These are phyloP conservation scores for Otatea glauca DNA, from an alignment of 176 grass and related monocot genomes.

Conservation along the genomic window DNA sequence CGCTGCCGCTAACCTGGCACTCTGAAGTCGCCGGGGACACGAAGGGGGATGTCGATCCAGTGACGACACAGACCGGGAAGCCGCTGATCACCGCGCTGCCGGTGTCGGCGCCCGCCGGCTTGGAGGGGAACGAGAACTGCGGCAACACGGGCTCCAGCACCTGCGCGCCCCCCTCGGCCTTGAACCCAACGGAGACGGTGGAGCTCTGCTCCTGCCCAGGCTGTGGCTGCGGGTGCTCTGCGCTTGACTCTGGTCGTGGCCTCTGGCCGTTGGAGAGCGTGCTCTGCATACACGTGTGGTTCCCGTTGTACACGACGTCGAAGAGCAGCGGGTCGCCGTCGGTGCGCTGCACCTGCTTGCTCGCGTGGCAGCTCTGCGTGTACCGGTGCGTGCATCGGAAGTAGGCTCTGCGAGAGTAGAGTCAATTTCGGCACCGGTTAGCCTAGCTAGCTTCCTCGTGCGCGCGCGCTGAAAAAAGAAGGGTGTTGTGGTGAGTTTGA, in stretches of 20 bases:
- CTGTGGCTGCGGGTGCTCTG: not conserved
- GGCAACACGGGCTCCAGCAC: not conserved
- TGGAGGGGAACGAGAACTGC: constrained; percentile 22
- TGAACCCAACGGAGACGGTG: not conserved
- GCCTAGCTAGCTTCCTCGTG: not conserved
- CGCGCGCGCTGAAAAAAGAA: not conserved
- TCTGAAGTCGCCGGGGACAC: constrained; percentile 23
- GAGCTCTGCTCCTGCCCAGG: not conserved
- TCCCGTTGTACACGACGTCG: constrained; percentile 78
- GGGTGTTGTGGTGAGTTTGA: not conserved
- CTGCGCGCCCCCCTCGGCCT: not conserved
- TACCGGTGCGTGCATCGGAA: constrained; percentile 90
- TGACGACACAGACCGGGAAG: constrained; percentile 6
- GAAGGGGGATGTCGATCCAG: constrained; percentile 6
- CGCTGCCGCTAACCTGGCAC: constrained; percentile 24
- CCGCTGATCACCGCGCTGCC: not conserved
- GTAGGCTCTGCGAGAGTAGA: constrained; percentile 61
- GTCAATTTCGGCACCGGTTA: not conserved
- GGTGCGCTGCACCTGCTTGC: constrained; percentile 85
- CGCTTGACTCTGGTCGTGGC: not conserved
- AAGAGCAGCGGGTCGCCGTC: constrained; percentile 72
- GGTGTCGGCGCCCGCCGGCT: not conserved
- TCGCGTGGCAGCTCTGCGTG: constrained; percentile 72
- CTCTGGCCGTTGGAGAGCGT: not conserved
- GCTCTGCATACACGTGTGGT: constrained; percentile 64